Evolutionary conservation across 306 rosid species (phyloP).

Genomic region (Inga leiocalycina): DNA sequence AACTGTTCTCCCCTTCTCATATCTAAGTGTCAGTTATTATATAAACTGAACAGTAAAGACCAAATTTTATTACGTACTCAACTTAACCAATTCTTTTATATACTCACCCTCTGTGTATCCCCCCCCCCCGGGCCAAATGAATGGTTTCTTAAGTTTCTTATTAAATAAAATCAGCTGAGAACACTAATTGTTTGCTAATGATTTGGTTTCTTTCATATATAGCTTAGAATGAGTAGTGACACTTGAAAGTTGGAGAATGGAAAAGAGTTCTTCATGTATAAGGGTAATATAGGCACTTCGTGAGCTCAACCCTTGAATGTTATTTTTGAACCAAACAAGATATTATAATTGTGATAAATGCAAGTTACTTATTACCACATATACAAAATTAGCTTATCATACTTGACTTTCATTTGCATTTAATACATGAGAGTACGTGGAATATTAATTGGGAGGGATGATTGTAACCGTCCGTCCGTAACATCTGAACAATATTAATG

Average conservation of each 20-base stretch:
- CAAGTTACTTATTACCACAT: background rate
- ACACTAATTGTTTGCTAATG: background rate
- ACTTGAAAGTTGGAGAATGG: background rate
- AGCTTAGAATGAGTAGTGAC: background rate
- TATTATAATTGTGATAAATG: background rate
- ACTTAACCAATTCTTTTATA: background rate
- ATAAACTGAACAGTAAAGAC: background rate
- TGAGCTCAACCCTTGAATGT: background rate
- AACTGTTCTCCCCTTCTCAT: background rate
- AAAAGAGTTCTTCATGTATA: background rate
- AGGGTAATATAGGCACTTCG: background rate
- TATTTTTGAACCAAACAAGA: background rate
- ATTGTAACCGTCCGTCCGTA: background rate
- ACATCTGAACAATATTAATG: background rate
- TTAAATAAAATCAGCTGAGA: background rate
- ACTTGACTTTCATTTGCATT: background rate
- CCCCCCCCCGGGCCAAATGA: background rate
- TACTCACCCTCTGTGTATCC: background rate
- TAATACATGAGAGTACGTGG: background rate
- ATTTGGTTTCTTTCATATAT: background rate
- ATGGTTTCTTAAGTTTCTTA: too few relatives aligned
- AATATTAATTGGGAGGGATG: background rate
- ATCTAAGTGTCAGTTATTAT: background rate
- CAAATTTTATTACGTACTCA: background rate
- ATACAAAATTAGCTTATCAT: background rate